Percentiles rank a stretch among this genome's conserved stretches.
phyloP scores from a whole-genome alignment of 108 stramenopile species.

The Skeletonema costatum region DNA sequence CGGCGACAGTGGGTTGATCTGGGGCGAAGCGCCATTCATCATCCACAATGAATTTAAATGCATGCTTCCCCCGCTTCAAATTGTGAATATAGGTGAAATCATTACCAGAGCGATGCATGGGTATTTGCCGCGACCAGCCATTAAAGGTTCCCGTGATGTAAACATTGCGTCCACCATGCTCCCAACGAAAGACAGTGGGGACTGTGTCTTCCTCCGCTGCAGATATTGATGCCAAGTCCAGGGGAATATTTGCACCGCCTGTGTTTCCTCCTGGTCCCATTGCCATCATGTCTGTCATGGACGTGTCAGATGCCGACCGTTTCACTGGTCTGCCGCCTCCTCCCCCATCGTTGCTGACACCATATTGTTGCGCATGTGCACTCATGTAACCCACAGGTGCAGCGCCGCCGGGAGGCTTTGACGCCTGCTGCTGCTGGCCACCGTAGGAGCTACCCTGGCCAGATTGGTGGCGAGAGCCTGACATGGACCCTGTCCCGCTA shows the following conservation, averaged over 20 bases:
- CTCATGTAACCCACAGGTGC: slow-evolving; percentile 30
- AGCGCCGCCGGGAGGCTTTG: slow-evolving; percentile 25
- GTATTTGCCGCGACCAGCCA: slow-evolving; percentile 97
- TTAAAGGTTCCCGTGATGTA: slow-evolving; percentile 99
- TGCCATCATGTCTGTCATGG: slow-evolving; percentile 37
- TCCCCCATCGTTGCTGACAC: background rate
- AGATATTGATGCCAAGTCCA: slow-evolving; percentile 39
- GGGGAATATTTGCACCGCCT: background rate
- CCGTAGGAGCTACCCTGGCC: slow-evolving; percentile 1
- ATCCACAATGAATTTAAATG: slow-evolving; percentile 99
- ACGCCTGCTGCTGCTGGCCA: background rate
- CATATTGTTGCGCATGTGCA: slow-evolving; percentile 23
- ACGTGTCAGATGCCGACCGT: slow-evolving; percentile 32
- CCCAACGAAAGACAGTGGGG: slow-evolving; percentile 99
- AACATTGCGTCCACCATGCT: slow-evolving; percentile 97
- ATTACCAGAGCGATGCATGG: slow-evolving; percentile 99
- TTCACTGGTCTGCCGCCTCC: slow-evolving; percentile 1
- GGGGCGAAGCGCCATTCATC: slow-evolving; percentile 98
- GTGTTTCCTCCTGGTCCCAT: background rate
- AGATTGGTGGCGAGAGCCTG: slow-evolving; percentile 16
- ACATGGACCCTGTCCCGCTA: slow-evolving; percentile 21
- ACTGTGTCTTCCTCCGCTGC: slow-evolving; percentile 87
- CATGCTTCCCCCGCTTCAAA: slow-evolving; percentile 94
- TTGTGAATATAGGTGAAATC: slow-evolving; percentile 99
- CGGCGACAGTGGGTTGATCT: slow-evolving; percentile 97